phyloP scores from a whole-genome alignment of 1,139 yeast genomes.

The Diutina pseudorugosa region DNA sequence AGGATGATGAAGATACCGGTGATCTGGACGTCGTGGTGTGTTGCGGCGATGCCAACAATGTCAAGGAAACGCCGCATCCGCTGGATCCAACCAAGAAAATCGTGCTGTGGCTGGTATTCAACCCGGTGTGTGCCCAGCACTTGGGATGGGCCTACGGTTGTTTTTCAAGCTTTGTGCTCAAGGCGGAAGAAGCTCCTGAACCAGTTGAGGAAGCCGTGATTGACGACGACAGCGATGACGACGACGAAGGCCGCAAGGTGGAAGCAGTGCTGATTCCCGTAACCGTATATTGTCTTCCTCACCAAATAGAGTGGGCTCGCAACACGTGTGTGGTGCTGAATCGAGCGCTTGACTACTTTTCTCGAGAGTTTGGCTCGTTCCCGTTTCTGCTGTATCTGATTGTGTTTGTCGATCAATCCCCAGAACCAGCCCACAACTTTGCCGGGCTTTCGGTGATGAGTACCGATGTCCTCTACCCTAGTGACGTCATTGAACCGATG shows the following conservation, averaged over 20 bases:
- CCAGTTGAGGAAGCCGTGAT: slow-evolving; percentile 13
- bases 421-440: slow-evolving; percentile 42
- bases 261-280: slow-evolving; percentile 33
- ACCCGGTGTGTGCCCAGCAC: slow-evolving; percentile 88
- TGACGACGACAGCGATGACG: slow-evolving; percentile 22
- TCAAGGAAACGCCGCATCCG: slow-evolving; percentile 36
- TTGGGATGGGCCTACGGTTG: slow-evolving; percentile 96
- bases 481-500: slow-evolving; percentile 71
- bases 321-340: slow-evolving; percentile 70
- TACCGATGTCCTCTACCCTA: slow-evolving; percentile 58
- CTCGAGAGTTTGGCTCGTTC: slow-evolving; percentile 84
- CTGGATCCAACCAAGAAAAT: slow-evolving; percentile 61
- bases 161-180: slow-evolving; percentile 34
- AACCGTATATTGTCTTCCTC: slow-evolving; percentile 45
- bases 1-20: slow-evolving; percentile 38
- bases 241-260: slow-evolving; percentile 22
- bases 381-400: slow-evolving; percentile 79
- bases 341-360: slow-evolving; percentile 71
- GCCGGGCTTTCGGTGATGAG: slow-evolving; percentile 70
- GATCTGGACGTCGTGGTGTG: slow-evolving; percentile 54
- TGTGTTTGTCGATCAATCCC: slow-evolving; percentile 52
- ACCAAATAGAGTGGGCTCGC: slow-evolving; percentile 43
- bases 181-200: slow-evolving; percentile 19
- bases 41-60: slow-evolving; percentile 55
- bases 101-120: slow-evolving; percentile 68